Conservation (phyloP, 371 early-diverging fungal species). For the Capniomyces stellatus region DNA sequence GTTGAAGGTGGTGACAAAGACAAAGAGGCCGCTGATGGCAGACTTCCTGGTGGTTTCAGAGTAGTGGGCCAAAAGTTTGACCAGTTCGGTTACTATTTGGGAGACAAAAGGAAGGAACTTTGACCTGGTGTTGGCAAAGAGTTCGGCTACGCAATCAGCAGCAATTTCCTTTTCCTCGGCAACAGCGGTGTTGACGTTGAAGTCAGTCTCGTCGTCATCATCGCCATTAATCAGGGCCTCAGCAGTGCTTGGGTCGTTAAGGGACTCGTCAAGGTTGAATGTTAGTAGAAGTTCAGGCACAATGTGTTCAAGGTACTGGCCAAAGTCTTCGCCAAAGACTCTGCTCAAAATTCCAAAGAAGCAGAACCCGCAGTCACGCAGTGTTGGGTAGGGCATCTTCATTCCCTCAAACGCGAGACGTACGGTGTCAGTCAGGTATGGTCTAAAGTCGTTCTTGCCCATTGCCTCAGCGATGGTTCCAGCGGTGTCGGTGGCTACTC, state of each 20-base stretch:
- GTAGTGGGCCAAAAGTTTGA: slow-evolving; percentile 43
- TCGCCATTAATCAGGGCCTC: slow-evolving; percentile 28
- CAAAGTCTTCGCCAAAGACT: slow-evolving; percentile 66
- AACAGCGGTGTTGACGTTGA: slow-evolving; percentile 58
- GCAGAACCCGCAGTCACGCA: slow-evolving; percentile 69
- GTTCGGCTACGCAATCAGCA: slow-evolving; percentile 63
- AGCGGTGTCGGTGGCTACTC: slow-evolving; percentile 70
- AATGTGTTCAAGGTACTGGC: slow-evolving; percentile 48
- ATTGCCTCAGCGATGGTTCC: slow-evolving; percentile 74
- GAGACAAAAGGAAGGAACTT: slow-evolving; percentile 77
- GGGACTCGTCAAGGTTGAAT: slow-evolving; percentile 49
- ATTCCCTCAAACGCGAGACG: slow-evolving; percentile 58
- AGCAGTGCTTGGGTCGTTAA: slow-evolving; percentile 18
- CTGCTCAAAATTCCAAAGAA: slow-evolving; percentile 70
- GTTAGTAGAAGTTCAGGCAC: slow-evolving; percentile 56
- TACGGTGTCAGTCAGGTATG: slow-evolving; percentile 54
- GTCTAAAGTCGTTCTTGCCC: slow-evolving; percentile 62
- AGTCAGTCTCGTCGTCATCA: slow-evolving; percentile 35
- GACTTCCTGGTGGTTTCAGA: slow-evolving; percentile 71
- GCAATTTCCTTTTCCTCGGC: slow-evolving; percentile 86
- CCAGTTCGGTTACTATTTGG: slow-evolving; percentile 37
- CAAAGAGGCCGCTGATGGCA: slow-evolving; percentile 44
- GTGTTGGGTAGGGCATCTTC: slow-evolving; percentile 42
- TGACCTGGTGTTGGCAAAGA: slow-evolving; percentile 54
- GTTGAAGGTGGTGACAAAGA: slow-evolving; percentile 57